Base-by-base conservation (phyloP, 352 stramenopile species). In the Phytopythium cucurbitacearum region DNA sequence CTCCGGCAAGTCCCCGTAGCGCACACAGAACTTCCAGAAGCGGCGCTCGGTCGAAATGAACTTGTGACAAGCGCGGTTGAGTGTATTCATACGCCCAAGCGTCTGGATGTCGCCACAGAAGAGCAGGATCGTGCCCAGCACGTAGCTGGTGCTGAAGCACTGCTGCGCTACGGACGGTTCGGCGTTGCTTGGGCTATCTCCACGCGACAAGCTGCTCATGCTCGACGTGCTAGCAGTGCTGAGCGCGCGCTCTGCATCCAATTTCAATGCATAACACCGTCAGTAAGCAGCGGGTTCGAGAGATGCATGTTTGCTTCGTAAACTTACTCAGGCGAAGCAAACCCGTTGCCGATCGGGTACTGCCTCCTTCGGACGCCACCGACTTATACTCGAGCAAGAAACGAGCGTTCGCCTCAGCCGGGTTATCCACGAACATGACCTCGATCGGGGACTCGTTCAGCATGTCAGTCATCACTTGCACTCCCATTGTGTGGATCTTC, bases 21-120 rank as follows among this genome's bases (percentile, higher is more conserved):
- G 82, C 8, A 93, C 80, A 51, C 80, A 91, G 61, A 90, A 94
- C n/a, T 79, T 84, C 62, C 76, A 86, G n/a, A 94, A 40, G 7
- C 69, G 68, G 40, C 62, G 61, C 46, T 94, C 85, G 0, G 78
- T 80, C 0, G 64, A 59, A 34, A 91, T 79, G 59, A 91, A 91
- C 11, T 73, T 61, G 12, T 68, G 73, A 51, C 71, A 85, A 6
- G 61, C 53, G 50, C 57, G 57, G 58, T 90, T 93, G 44, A 94
- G 71, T 13, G 61, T 58, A 44, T 69, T 71, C 45, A 89, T 57
- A 15, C 60, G 63, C 1, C 57, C 67, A 10, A 91, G 53, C 3
- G 65, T 76, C 15, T 73, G 60, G 0, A 93, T 59, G 40, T 83
- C 65, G 37, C 85, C 73, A 37, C 68, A 85, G 51, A 84, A 87